These are phyloP conservation scores for Arthrinium puccinioides DNA, from an alignment of 2,329 filamentous ascomycete species.

Conservation along the genomic window DNA sequence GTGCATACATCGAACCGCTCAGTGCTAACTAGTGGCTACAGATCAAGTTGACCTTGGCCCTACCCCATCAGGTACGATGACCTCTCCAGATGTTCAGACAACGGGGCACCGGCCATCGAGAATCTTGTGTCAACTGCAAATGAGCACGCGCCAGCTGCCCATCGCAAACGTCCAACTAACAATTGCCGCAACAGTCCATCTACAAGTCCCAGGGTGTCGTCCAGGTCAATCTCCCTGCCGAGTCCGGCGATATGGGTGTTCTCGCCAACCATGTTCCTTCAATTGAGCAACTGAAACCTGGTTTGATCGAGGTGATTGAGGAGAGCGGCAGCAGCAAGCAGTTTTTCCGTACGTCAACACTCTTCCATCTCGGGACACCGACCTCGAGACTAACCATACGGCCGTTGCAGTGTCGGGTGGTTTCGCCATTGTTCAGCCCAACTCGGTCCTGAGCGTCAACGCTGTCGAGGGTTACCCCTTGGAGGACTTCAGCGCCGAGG, in stretches of 20 bases:
- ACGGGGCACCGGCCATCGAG: background rate
- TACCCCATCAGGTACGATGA: slow-evolving; percentile 90
- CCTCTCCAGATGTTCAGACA: background rate
- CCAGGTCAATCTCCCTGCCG: slow-evolving; percentile 97
- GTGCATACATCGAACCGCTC: slow-evolving; percentile 5
- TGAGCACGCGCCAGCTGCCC: slow-evolving; percentile 2
- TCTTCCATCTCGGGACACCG: background rate
- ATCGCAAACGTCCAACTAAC: slow-evolving; percentile 35
- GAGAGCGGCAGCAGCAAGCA: slow-evolving; percentile 86
- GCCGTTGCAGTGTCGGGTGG: slow-evolving; percentile 73
- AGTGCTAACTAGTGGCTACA: slow-evolving; percentile 28
- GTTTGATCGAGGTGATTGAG: slow-evolving; percentile 90
- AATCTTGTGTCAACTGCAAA: slow-evolving; percentile 1
- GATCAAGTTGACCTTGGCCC: slow-evolving; percentile 96
- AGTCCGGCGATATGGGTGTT: slow-evolving; percentile 98
- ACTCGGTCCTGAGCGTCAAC: slow-evolving; percentile 95
- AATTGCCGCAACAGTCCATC: slow-evolving; percentile 59
- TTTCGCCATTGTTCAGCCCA: slow-evolving; percentile 93
- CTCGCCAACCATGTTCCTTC: slow-evolving; percentile 98
- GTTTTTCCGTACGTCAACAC: slow-evolving; percentile 82
- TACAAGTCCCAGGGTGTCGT: slow-evolving; percentile 66
- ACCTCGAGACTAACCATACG: background rate
- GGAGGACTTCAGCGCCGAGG: slow-evolving; percentile 92
- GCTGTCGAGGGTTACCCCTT: slow-evolving; percentile 91
- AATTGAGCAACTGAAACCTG: slow-evolving; percentile 98